Conservation (phyloP, 2,329 filamentous ascomycete species). For the Geoglossum cookeanum region DNA sequence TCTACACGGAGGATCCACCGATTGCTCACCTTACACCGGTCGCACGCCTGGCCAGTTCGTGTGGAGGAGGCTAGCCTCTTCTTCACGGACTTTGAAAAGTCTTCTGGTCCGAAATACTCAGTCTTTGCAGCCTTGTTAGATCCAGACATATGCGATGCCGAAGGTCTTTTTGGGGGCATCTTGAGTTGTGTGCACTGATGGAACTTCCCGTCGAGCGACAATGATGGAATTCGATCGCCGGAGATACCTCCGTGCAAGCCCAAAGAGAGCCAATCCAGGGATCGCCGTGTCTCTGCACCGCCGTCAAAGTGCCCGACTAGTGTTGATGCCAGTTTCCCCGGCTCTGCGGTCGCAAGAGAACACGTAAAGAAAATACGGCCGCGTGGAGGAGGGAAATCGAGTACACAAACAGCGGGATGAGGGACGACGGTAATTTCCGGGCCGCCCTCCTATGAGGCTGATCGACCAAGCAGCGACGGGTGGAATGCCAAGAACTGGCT, state of each 20-base stretch:
- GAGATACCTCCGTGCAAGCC: neutral
- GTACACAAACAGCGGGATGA: neutral
- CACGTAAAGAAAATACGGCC: neutral
- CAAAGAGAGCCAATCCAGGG: neutral
- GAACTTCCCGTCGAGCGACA: conserved; percentile 5
- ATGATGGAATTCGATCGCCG: neutral
- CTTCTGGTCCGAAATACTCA: conserved; percentile 13
- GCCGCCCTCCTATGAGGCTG: conserved; percentile 1
- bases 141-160: conserved; percentile 4
- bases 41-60: conserved; percentile 68
- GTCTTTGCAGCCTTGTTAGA: conserved; percentile 13
- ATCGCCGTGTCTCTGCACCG: neutral
- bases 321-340: neutral
- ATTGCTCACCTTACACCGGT: conserved; percentile 57
- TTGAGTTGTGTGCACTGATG: neutral
- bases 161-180: conserved; percentile 8
- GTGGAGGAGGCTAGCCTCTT: conserved; percentile 34
- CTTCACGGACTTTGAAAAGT: conserved; percentile 28
- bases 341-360: neutral
- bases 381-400: neutral
- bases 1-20: neutral
- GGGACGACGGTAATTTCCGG: conserved; percentile 1
- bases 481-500: too few species aligned
- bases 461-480: neutral
- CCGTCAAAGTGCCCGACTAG: neutral